Evolutionary conservation across 1,284 basidiomycete species (phyloP).

Genomic region (Schizopora paradoxa): DNA sequence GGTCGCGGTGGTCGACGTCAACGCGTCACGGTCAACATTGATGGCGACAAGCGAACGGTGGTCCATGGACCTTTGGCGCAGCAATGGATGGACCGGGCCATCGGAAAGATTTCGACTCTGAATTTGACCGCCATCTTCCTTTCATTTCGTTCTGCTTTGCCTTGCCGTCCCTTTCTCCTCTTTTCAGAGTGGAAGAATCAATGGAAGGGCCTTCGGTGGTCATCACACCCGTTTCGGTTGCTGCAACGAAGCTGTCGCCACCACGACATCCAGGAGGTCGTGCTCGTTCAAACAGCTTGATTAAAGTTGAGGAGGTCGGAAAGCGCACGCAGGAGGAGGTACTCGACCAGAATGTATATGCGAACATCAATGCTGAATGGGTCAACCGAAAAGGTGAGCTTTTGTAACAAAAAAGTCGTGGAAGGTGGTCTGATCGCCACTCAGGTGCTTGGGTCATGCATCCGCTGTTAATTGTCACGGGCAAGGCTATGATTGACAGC

Average conservation of each 20-base stretch:
- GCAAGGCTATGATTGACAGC: conserved; percentile 91
- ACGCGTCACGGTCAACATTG: background rate
- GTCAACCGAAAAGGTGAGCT: conserved; percentile 92
- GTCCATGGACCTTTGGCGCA: background rate
- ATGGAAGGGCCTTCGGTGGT: conserved; percentile 25
- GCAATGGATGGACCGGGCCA: background rate
- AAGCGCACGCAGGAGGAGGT: conserved; percentile 73
- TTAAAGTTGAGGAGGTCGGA: conserved; percentile 86
- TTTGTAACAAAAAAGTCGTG: conserved; percentile 1
- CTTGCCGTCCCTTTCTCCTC: background rate
- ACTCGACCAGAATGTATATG: conserved; percentile 77
- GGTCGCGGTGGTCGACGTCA: background rate
- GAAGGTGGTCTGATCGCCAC: too few species aligned
- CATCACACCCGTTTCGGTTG: conserved; percentile 42
- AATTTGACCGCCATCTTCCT: too few species aligned
- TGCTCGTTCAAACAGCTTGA: conserved; percentile 72
- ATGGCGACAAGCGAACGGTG: background rate
- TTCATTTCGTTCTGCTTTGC: background rate
- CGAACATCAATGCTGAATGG: conserved; percentile 96
- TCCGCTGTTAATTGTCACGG: conserved; percentile 84
- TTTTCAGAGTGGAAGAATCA: conserved; percentile 6
- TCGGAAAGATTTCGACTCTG: too few species aligned
- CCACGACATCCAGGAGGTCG: conserved; percentile 29
- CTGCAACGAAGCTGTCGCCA: conserved; percentile 25
- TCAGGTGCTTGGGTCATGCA: conserved; percentile 97